Percentiles rank a stretch among this genome's conserved stretches.
These are phyloP conservation scores for Microdochium trichocladiopsis DNA, from an alignment of 2,329 filamentous ascomycete genomes.

Conservation along the genomic window DNA sequence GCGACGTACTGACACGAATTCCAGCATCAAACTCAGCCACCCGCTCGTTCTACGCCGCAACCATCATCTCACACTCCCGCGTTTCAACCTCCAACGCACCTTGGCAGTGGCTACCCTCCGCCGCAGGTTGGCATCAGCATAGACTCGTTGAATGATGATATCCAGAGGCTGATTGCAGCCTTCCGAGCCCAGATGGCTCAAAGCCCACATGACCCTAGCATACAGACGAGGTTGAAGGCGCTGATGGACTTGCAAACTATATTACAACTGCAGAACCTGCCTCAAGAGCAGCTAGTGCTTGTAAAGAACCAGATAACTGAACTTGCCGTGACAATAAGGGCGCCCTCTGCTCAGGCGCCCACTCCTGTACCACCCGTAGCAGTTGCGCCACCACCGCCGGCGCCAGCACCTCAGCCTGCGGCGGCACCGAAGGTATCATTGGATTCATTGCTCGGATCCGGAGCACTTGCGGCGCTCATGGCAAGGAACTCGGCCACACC, in stretches of 20 bases:
- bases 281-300: constrained; percentile 73
- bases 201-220: constrained; percentile 67
- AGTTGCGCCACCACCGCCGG: constrained; percentile 23
- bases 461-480: constrained; percentile 52
- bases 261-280: constrained; percentile 70
- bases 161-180: constrained; percentile 68
- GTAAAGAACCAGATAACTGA: constrained; percentile 80
- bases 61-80: constrained; percentile 8
- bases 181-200: constrained; percentile 68
- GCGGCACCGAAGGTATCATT: constrained; percentile 38
- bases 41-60: constrained; percentile 30
- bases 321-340: constrained; percentile 59
- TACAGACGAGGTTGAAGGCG: constrained; percentile 75
- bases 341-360: constrained; percentile 32
- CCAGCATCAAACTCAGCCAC: constrained; percentile 8
- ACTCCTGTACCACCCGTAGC: constrained; percentile 30
- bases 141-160: constrained; percentile 74
- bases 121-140: constrained; percentile 48
- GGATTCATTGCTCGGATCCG: constrained; percentile 52
- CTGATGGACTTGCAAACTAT: constrained; percentile 79
- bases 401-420: constrained; percentile 8
- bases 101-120: constrained; percentile 25
- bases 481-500: constrained; percentile 43
- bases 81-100: constrained; percentile 32
- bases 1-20: constrained; percentile 5